Percentiles rank a stretch among this genome's conserved stretches.
phyloP scores from a whole-genome alignment of 208 protist genomes.

The Crithidia expoeki region DNA sequence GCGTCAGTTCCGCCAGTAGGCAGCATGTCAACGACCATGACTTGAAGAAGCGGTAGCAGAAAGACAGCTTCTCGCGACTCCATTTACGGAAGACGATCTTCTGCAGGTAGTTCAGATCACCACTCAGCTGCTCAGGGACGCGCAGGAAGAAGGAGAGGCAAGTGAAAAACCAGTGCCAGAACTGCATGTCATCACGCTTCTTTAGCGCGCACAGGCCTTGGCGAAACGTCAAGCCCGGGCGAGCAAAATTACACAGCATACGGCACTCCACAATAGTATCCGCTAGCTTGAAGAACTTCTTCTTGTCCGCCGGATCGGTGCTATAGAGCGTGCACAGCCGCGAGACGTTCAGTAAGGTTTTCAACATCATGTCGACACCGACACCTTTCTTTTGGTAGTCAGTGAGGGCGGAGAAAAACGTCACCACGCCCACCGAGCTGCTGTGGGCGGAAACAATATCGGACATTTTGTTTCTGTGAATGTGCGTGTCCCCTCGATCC shows the following conservation, averaged over 20 bases:
- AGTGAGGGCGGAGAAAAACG: slow-evolving; percentile 56
- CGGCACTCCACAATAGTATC: slow-evolving; percentile 84
- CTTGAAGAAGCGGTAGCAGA: slow-evolving; percentile 90
- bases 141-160: slow-evolving; percentile 66
- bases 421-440: slow-evolving; percentile 28
- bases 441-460: slow-evolving; percentile 13
- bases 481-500: background rate
- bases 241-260: slow-evolving; percentile 89
- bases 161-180: slow-evolving; percentile 60
- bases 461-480: slow-evolving; percentile 3
- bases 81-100: slow-evolving; percentile 80
- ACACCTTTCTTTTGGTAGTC: slow-evolving; percentile 78
- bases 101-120: slow-evolving; percentile 86
- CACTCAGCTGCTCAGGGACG: slow-evolving; percentile 80
- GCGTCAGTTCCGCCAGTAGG: slow-evolving; percentile 56
- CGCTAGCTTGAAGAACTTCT: slow-evolving; percentile 51
- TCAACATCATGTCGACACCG: slow-evolving; percentile 84
- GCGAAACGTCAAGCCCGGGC: slow-evolving; percentile 52
- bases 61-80: slow-evolving; percentile 67
- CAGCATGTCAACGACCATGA: slow-evolving; percentile 81
- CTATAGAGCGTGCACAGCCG: slow-evolving; percentile 71
- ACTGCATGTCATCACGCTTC: slow-evolving; percentile 27
- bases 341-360: slow-evolving; percentile 64
- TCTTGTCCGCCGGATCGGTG: slow-evolving; percentile 24
- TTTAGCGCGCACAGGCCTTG: slow-evolving; percentile 43